phyloP scores from a whole-genome alignment of 805 yeast genomes.

The Komagataella populi region DNA sequence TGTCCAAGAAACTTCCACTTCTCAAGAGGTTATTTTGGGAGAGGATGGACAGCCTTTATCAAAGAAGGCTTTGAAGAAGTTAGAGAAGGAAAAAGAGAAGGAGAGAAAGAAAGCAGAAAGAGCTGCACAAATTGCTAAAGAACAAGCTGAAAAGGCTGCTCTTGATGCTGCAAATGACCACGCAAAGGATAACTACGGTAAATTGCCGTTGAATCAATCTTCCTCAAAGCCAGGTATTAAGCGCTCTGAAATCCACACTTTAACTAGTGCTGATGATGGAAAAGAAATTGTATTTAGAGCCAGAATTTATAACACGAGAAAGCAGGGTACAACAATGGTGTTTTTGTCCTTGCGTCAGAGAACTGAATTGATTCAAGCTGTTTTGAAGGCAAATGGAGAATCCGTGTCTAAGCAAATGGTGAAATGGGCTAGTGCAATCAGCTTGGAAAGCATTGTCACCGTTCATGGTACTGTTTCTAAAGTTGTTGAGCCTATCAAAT shows the following conservation, averaged over 20 bases:
- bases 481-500: constrained; percentile 76
- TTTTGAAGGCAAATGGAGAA: constrained; percentile 59
- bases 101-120: constrained; percentile 86
- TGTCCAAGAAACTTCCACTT: constrained; percentile 12
- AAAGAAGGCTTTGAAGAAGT: constrained; percentile 89
- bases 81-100: constrained; percentile 87
- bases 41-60: constrained; percentile 76
- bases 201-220: constrained; percentile 77
- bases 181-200: constrained; percentile 83
- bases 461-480: constrained; percentile 78
- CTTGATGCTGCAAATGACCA: constrained; percentile 63
- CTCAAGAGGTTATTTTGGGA: constrained; percentile 12
- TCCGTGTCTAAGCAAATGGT: constrained; percentile 88
- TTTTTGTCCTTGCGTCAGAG: constrained; percentile 91
- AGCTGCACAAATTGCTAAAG: constrained; percentile 77
- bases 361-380: constrained; percentile 66
- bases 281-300: constrained; percentile 80
- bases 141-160: constrained; percentile 65
- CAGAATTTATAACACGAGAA: constrained; percentile 83
- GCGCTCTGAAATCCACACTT: constrained; percentile 44
- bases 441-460: constrained; percentile 81
- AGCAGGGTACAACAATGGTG: constrained; percentile 91
- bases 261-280: constrained; percentile 56
- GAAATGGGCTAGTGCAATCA: constrained; percentile 84
- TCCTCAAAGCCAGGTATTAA: constrained; percentile 44